These are phyloP conservation scores for Phaeoacremonium minimum DNA, from an alignment of 2,329 filamentous ascomycete genomes.

Conservation along the genomic window DNA sequence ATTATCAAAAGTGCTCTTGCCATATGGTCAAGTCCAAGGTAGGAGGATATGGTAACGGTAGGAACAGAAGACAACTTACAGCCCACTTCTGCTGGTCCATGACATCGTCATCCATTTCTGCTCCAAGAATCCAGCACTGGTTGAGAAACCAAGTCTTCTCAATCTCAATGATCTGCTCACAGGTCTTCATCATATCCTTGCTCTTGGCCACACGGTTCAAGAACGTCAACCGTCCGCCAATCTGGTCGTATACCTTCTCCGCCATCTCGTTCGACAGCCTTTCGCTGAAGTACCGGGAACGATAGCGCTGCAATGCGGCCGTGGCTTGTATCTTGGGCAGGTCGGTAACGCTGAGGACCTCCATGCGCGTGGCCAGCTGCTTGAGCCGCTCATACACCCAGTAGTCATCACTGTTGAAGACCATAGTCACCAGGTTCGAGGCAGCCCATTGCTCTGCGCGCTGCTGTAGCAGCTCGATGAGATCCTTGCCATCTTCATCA, in stretches of 20 bases:
- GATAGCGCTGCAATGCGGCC: constrained; percentile 71
- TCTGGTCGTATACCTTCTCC: constrained; percentile 75
- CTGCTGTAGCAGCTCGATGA: constrained; percentile 93
- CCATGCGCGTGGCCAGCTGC: constrained; percentile 89
- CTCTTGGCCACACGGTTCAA: constrained; percentile 88
- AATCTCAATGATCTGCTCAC: constrained; percentile 58
- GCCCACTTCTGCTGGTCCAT: constrained; percentile 84
- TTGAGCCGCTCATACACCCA: constrained; percentile 97
- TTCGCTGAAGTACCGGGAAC: constrained; percentile 72
- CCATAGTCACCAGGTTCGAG: constrained; percentile 80
- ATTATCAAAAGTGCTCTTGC: too few relatives aligned
- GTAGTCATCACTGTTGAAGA: constrained; percentile 97
- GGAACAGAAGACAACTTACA: constrained; percentile 47
- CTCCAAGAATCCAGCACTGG: constrained; percentile 69
- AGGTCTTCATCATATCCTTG: constrained; percentile 72
- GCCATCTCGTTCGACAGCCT: constrained; percentile 49
- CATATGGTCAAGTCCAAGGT: too few relatives aligned
- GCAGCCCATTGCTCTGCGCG: constrained; percentile 96
- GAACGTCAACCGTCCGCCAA: constrained; percentile 86
- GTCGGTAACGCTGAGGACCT: constrained; percentile 82
- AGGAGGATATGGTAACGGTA: too few relatives aligned
- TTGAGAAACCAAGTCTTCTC: constrained; percentile 77
- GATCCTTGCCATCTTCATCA: constrained; percentile 86
- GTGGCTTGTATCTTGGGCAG: constrained; percentile 76
- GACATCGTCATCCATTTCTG: constrained; percentile 65